Evolutionary conservation across 768 basidiomycete genomes (phyloP).

Genomic region (Boletus vermiculosoides): DNA sequence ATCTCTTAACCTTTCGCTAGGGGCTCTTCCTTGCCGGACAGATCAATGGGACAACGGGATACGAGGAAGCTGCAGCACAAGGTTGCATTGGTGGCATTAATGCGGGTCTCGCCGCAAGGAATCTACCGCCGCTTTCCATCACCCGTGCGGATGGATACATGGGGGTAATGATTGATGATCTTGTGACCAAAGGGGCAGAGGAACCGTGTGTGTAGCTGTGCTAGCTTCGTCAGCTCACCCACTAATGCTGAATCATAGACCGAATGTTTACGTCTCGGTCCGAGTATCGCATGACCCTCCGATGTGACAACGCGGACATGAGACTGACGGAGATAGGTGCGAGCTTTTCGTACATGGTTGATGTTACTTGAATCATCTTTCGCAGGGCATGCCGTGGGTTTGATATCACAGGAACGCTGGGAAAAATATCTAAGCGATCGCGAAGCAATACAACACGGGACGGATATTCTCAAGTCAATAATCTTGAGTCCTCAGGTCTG

Average conservation of each 20-base stretch:
- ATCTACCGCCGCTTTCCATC: slow-evolving; percentile 56
- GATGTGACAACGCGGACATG: slow-evolving; percentile 87
- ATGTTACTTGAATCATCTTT: background rate
- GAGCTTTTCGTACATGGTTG: slow-evolving; percentile 3
- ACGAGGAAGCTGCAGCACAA: slow-evolving; percentile 92
- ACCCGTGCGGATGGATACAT: slow-evolving; percentile 84
- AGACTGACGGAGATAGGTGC: slow-evolving; percentile 76
- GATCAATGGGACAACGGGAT: slow-evolving; percentile 92
- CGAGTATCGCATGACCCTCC: slow-evolving; percentile 84
- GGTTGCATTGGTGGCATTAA: slow-evolving; percentile 88
- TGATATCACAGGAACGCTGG: slow-evolving; percentile 47
- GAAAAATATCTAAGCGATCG: slow-evolving; percentile 33
- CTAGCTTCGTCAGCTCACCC: background rate
- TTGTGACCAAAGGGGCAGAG: slow-evolving; percentile 84
- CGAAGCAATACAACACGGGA: slow-evolving; percentile 35
- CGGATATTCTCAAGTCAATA: slow-evolving; percentile 34
- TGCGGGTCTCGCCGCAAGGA: slow-evolving; percentile 68
- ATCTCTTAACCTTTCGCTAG: slow-evolving; percentile 29
- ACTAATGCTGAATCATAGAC: slow-evolving; percentile 44
- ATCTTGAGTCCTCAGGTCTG: slow-evolving; percentile 44
- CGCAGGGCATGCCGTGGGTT: slow-evolving; percentile 41
- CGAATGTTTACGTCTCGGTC: slow-evolving; percentile 93
- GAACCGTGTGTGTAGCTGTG: slow-evolving; percentile 67
- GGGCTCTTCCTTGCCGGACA: slow-evolving; percentile 89
- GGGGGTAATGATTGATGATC: slow-evolving; percentile 91